phyloP scores from a whole-genome alignment of 805 yeast genomes.

The Zygosaccharomyces gambellarensis region DNA sequence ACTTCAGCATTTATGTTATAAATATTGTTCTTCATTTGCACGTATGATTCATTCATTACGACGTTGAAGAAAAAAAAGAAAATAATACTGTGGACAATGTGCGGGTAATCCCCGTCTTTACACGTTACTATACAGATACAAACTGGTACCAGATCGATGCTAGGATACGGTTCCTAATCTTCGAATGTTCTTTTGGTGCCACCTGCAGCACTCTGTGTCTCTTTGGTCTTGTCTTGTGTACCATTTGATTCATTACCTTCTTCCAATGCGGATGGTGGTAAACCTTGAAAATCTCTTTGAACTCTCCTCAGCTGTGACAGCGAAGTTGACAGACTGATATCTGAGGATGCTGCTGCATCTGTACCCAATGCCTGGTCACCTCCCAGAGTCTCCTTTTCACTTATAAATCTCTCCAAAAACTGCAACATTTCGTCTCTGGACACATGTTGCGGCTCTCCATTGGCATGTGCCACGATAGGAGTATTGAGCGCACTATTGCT shows the following conservation, averaged over 20 bases:
- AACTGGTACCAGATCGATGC: not conserved
- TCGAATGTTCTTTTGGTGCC: slow-evolving; percentile 29
- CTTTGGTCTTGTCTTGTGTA: slow-evolving; percentile 4
- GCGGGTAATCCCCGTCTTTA: slow-evolving; percentile 2
- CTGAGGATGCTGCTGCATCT: slow-evolving; percentile 16
- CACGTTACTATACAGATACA: slow-evolving; percentile 1
- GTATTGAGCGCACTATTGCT: slow-evolving; percentile 24
- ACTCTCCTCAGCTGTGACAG: slow-evolving; percentile 62
- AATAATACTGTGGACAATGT: not conserved
- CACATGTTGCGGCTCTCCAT: slow-evolving; percentile 21
- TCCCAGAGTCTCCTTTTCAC: slow-evolving; percentile 23
- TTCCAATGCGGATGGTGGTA: slow-evolving; percentile 51
- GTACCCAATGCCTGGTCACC: slow-evolving; percentile 11
- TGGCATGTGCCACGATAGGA: slow-evolving; percentile 30
- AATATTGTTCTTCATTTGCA: not conserved
- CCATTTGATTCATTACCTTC: slow-evolving; percentile 5
- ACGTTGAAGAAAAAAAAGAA: not conserved
- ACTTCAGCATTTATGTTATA: not conserved
- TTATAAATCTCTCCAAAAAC: slow-evolving; percentile 28
- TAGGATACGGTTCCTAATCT: slow-evolving; percentile 9
- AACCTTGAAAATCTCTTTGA: slow-evolving; percentile 73
- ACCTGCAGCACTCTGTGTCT: slow-evolving; percentile 25
- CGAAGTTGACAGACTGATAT: slow-evolving; percentile 31
- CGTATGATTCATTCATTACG: not conserved
- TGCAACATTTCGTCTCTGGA: slow-evolving; percentile 25